Base-by-base conservation (phyloP, 2,329 filamentous ascomycete species). In the Aureobasidium sp. region DNA sequence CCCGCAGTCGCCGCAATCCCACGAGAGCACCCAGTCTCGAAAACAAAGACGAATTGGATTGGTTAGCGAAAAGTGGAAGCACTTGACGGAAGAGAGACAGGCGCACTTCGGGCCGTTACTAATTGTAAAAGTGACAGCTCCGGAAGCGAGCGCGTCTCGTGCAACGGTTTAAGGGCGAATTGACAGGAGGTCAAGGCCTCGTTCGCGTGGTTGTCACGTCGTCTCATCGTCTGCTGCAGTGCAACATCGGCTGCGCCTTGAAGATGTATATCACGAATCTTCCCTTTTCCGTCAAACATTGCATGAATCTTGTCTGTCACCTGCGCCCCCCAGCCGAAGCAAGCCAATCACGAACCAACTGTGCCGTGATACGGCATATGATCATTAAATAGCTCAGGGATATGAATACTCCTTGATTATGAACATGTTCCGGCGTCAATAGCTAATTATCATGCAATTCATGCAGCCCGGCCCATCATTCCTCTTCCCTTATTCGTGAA, bases 141-240 rank as follows among this genome's bases (percentile, higher is more conserved):
- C 55, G 55, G 55, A 58, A 58, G 42, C 55, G 55, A 58, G 55
- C 55, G 55, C 39, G 32, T 37, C n/a, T 58, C 42, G 55, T 58
- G 32, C 42, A 32, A 58, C 42, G 34, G 20, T 27, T 57, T 36
- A 46, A 56, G 53, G 29, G n/a, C 17, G 29, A 46, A 57, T 20
- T 48, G 55, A 58, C 55, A 58, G 55, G 53, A 57, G 53, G 53
- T 46, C 53, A 57, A 46, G 53, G 55, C 55, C 55, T 58, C 34
- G 15, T 46, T 34, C 55, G 55, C 55, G 55, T 58, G 55, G 55
- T 58, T 58, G 41, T 57, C 53, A 57, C 53, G 53, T 57, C 55
- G 55, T 58, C 55, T 58, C 55, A 39, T 58, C 55, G 55, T 48
- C 55, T 58, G 29, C 55, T 58, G 55, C 42, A n/a, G 55, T 58